Conservation (phyloP, 495 filamentous ascomycete genomes). For the Chaetomium cochliodes region DNA sequence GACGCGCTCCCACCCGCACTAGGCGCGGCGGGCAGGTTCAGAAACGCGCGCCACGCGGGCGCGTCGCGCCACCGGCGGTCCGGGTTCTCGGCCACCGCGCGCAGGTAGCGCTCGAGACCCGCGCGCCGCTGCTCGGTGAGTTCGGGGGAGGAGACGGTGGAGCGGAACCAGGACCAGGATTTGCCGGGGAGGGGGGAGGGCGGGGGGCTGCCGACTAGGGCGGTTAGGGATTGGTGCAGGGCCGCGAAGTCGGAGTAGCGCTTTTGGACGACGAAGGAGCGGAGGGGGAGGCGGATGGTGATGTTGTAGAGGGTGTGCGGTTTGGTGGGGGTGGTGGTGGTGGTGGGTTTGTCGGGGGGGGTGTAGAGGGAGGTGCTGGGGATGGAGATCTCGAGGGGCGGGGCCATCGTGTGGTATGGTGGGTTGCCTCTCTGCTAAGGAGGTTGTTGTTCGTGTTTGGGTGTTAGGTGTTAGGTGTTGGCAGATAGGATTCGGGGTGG, state of each 20-base stretch:
- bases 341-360: constrained; percentile 47
- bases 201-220: constrained; percentile 56
- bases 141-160: constrained; percentile 69
- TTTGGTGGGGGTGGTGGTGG: constrained; percentile 58
- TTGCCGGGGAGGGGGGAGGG: constrained; percentile 73
- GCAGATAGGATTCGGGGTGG: neutral
- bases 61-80: constrained; percentile 86
- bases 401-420: constrained; percentile 56
- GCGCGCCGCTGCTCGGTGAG: constrained; percentile 76
- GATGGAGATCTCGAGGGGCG: constrained; percentile 76
- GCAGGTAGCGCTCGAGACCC: constrained; percentile 78
- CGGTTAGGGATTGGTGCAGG: constrained; percentile 68
- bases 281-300: constrained; percentile 79
- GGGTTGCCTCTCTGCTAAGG: neutral
- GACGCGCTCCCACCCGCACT: constrained; percentile 30
- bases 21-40: constrained; percentile 63
- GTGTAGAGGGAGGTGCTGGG: constrained; percentile 65
- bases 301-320: constrained; percentile 93
- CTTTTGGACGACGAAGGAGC: constrained; percentile 82
- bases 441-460: neutral
- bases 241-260: constrained; percentile 89
- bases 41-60: constrained; percentile 77
- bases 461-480: neutral
- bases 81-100: constrained; percentile 68
- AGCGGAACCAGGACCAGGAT: constrained; percentile 86